phyloP scores from a whole-genome alignment of 345 rosid genomes.

The Microthlaspi erraticum region DNA sequence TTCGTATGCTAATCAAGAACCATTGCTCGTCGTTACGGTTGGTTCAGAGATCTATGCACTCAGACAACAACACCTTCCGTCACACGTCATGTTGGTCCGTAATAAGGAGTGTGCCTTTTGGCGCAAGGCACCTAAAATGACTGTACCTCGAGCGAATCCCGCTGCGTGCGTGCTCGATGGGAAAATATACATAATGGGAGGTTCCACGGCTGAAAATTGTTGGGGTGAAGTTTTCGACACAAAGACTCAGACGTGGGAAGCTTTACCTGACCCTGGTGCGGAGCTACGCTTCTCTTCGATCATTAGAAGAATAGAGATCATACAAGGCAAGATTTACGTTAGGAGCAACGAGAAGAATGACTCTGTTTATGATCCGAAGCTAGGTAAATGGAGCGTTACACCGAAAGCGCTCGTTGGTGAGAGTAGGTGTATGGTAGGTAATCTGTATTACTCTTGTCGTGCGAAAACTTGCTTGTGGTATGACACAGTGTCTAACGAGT shows the following conservation, averaged over 20 bases:
- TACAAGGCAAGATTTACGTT: background rate
- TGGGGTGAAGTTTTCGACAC: slow-evolving; percentile 14
- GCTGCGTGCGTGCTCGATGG: slow-evolving; percentile 50
- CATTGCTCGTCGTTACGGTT: slow-evolving; percentile 40
- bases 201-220: background rate
- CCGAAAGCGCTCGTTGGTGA: background rate
- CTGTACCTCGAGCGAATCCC: slow-evolving; percentile 57
- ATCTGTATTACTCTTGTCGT: slow-evolving; percentile 10
- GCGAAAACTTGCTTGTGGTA: background rate
- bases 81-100: slow-evolving; percentile 57
- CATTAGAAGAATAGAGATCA: background rate
- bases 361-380: slow-evolving; percentile 4
- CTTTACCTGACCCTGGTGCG: slow-evolving; percentile 4
- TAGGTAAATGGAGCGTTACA: background rate
- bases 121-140: slow-evolving; percentile 60
- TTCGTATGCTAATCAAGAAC: background rate
- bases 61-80: slow-evolving; percentile 46
- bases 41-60: slow-evolving; percentile 55
- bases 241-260: slow-evolving; percentile 20
- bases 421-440: background rate
- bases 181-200: slow-evolving; percentile 59
- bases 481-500: background rate
- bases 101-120: slow-evolving; percentile 62
- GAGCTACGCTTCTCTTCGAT: background rate
- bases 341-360: slow-evolving; percentile 26